phyloP scores from a whole-genome alignment of 2,329 filamentous ascomycete genomes.

The Elsinoe arachidis region DNA sequence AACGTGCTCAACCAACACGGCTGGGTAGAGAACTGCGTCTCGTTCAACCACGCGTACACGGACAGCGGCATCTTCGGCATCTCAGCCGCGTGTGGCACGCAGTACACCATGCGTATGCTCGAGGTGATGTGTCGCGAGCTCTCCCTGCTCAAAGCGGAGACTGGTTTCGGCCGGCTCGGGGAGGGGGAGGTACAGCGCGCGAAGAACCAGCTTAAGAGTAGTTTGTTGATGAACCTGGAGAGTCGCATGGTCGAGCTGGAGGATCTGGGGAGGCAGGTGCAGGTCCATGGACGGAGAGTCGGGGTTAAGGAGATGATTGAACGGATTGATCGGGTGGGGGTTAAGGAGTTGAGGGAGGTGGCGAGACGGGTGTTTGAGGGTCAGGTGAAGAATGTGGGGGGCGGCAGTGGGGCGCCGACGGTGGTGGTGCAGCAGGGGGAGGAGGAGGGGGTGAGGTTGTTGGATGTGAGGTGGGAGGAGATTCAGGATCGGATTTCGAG shows the following conservation, averaged over 20 bases:
- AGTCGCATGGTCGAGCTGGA: slow-evolving; percentile 95
- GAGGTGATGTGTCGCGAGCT: slow-evolving; percentile 92
- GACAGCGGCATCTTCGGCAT: slow-evolving; percentile 95
- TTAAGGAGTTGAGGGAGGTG: slow-evolving; percentile 72
- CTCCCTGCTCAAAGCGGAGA: slow-evolving; percentile 79
- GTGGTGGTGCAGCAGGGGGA: slow-evolving; percentile 91
- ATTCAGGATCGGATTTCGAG: slow-evolving; percentile 77
- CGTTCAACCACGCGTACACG: slow-evolving; percentile 96
- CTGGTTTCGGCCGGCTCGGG: slow-evolving; percentile 63
- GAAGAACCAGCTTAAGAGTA: slow-evolving; percentile 91
- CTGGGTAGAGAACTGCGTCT: slow-evolving; percentile 92
- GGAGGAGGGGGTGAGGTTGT: slow-evolving; percentile 58
- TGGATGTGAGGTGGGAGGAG: slow-evolving; percentile 71
- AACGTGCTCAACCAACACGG: slow-evolving; percentile 96
- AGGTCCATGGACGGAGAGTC: slow-evolving; percentile 90
- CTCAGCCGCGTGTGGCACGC: slow-evolving; percentile 72
- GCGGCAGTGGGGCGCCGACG: slow-evolving; percentile 79
- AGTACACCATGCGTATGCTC: slow-evolving; percentile 72
- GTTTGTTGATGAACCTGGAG: slow-evolving; percentile 94
- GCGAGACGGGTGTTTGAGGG: slow-evolving; percentile 72
- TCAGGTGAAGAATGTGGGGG: slow-evolving; percentile 61
- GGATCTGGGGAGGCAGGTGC: slow-evolving; percentile 87
- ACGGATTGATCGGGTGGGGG: slow-evolving; percentile 72
- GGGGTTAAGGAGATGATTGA: slow-evolving; percentile 88
- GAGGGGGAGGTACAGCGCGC: slow-evolving; percentile 76